phyloP scores from a whole-genome alignment of 1,284 basidiomycete genomes.

The Crepidotus sp. region DNA sequence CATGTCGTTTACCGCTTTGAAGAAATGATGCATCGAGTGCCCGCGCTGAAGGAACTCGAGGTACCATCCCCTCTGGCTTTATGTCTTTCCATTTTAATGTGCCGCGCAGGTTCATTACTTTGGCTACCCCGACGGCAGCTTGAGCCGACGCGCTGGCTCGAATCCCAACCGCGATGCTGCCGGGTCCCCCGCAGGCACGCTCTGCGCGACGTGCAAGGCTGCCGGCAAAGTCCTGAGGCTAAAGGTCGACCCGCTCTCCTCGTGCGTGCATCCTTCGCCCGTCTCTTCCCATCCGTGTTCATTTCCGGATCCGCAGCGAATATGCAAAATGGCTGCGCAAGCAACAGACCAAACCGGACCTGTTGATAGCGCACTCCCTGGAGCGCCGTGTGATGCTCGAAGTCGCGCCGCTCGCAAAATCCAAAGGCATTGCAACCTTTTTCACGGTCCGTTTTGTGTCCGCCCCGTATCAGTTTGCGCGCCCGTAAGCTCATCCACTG shows the following conservation, averaged over 20 bases:
- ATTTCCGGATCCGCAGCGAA: neutral
- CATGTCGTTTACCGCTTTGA: constrained; percentile 2
- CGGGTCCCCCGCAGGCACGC: constrained; percentile 2
- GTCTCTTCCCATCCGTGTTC: neutral
- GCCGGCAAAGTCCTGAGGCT: neutral
- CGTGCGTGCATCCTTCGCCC: neutral
- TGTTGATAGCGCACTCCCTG: constrained; percentile 4
- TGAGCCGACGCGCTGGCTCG: constrained; percentile 1
- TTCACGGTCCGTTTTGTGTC: constrained; percentile 2
- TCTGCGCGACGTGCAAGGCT: constrained; percentile 4
- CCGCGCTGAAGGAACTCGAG: constrained; percentile 3
- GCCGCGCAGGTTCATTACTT: neutral
- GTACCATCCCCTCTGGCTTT: neutral
- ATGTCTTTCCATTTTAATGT: neutral
- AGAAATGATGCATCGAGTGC: constrained; percentile 5
- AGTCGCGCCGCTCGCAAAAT: constrained; percentile 5
- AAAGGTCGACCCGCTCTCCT: neutral
- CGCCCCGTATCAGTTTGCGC: neutral
- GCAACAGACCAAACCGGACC: constrained; percentile 1
- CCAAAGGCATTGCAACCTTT: constrained; percentile 5
- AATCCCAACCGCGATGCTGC: constrained; percentile 2
- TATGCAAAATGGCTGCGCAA: constrained; percentile 7
- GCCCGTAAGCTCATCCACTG: neutral
- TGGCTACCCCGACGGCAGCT: neutral
- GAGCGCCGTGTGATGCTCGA: constrained; percentile 4